phyloP scores from a whole-genome alignment of 768 basidiomycete genomes.

The Chalciporus chontae region DNA sequence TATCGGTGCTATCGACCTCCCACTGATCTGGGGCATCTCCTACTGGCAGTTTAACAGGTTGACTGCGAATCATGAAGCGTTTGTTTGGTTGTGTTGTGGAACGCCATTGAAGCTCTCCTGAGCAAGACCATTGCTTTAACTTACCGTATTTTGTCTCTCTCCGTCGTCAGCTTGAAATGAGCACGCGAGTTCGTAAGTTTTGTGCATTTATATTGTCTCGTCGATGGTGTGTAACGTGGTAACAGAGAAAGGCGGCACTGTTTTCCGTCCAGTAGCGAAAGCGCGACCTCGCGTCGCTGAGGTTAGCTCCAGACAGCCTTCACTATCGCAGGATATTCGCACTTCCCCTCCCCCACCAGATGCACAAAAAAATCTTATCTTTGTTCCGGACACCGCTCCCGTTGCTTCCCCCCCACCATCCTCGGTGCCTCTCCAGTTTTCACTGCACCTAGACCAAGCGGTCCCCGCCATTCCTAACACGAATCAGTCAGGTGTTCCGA shows the following conservation, averaged over 20 bases:
- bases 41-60: constrained; percentile 45
- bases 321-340: constrained; percentile 13
- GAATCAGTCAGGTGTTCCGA: constrained; percentile 13
- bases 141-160: neutral
- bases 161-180: constrained; percentile 32
- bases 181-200: constrained; percentile 59
- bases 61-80: constrained; percentile 25
- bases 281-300: constrained; percentile 43
- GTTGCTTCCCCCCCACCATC: constrained; percentile 3
- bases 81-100: constrained; percentile 28
- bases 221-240: neutral
- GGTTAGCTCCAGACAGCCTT: constrained; percentile 14
- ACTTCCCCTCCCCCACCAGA: constrained; percentile 10
- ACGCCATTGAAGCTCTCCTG: constrained; percentile 1
- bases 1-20: constrained; percentile 50
- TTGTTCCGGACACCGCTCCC: neutral
- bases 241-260: constrained; percentile 65
- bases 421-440: constrained; percentile 4
- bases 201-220: constrained; percentile 2
- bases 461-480: constrained; percentile 2
- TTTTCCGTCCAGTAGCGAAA: constrained; percentile 68
- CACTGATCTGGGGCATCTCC: constrained; percentile 56
- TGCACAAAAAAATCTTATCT: neutral
- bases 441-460: constrained; percentile 7
- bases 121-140: too few relatives aligned